Evolutionary conservation across 1,139 yeast species (phyloP).

Genomic region (Saccharomyces hybrid): DNA sequence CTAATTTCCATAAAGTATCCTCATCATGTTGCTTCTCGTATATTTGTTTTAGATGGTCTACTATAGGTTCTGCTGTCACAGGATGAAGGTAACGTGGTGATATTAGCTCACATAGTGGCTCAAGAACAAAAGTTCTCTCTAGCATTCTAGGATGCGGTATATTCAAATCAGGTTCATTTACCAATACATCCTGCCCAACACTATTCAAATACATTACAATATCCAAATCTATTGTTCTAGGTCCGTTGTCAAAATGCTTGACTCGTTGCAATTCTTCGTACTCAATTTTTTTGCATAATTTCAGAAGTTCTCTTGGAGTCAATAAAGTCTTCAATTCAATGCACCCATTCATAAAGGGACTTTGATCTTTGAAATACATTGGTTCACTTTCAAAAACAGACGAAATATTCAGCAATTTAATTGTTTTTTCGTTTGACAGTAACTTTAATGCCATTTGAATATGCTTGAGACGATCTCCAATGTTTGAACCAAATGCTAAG

Average conservation of each 20-base stretch:
- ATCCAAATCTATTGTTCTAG: slow-evolving; percentile 83
- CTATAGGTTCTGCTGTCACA: slow-evolving; percentile 72
- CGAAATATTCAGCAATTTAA: slow-evolving; percentile 52
- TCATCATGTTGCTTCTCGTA: slow-evolving; percentile 31
- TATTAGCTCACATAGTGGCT: slow-evolving; percentile 77
- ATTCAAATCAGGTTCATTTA: slow-evolving; percentile 50
- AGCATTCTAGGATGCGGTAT: slow-evolving; percentile 86
- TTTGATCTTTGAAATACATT: slow-evolving; percentile 80
- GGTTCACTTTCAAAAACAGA: slow-evolving; percentile 84
- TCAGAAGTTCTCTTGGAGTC: slow-evolving; percentile 57
- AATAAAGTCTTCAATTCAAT: slow-evolving; percentile 50
- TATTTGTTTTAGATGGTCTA: slow-evolving; percentile 57
- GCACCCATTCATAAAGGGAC: slow-evolving; percentile 79
- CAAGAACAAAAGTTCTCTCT: slow-evolving; percentile 82
- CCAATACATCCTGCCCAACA: slow-evolving; percentile 22
- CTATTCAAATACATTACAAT: slow-evolving; percentile 50
- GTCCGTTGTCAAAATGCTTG: slow-evolving; percentile 81
- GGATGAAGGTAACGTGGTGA: slow-evolving; percentile 66
- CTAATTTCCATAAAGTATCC: slow-evolving; percentile 23
- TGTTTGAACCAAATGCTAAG: slow-evolving; percentile 84
- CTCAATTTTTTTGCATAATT: slow-evolving; percentile 65
- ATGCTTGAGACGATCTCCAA: slow-evolving; percentile 62
- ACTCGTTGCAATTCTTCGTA: slow-evolving; percentile 62
- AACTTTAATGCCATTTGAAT: slow-evolving; percentile 51
- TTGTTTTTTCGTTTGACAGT: slow-evolving; percentile 38